Percentiles rank a stretch among this genome's conserved stretches.
These are phyloP conservation scores for Austroboletus festivus DNA, from an alignment of 768 basidiomycete genomes.

Conservation along the genomic window DNA sequence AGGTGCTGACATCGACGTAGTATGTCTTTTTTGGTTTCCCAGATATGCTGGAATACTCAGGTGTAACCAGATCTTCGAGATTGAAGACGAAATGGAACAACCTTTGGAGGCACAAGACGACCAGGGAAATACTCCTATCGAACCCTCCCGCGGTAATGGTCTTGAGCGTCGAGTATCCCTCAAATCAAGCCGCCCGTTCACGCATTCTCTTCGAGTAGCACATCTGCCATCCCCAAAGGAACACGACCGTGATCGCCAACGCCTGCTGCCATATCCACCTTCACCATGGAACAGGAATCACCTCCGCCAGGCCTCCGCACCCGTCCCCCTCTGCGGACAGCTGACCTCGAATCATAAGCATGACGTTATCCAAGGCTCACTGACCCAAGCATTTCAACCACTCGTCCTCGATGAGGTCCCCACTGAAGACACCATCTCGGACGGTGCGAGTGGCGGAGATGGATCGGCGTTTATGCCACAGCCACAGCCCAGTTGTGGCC, in stretches of 20 bases:
- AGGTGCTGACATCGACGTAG: conserved; percentile 70
- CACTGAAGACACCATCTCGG: conserved; percentile 32
- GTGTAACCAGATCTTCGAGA: conserved; percentile 63
- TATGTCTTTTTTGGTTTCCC: conserved; percentile 32
- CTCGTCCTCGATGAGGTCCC: conserved; percentile 50
- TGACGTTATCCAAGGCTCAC: conserved; percentile 44
- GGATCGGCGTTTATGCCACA: conserved; percentile 5
- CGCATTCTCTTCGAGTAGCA: conserved; percentile 19
- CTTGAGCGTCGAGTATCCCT: conserved; percentile 32
- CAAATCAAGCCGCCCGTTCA: conserved; percentile 33
- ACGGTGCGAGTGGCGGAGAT: conserved; percentile 9
- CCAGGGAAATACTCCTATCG: conserved; percentile 9
- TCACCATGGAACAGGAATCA: conserved; percentile 8
- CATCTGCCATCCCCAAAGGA: conserved; percentile 23
- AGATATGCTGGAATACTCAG: background rate
- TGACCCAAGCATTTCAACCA: conserved; percentile 74
- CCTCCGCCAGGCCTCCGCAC: conserved; percentile 12
- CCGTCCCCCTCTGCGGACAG: conserved; percentile 20
- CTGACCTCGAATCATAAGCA: conserved; percentile 15
- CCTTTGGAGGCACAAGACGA: conserved; percentile 7
- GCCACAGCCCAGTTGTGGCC: conserved; percentile 36
- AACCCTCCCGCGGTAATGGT: conserved; percentile 8
- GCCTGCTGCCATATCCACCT: background rate
- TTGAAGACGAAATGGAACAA: conserved; percentile 54
- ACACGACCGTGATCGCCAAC: conserved; percentile 10